phyloP scores from a whole-genome alignment of 768 basidiomycete species.

The Lactarius pseudohatsudake region DNA sequence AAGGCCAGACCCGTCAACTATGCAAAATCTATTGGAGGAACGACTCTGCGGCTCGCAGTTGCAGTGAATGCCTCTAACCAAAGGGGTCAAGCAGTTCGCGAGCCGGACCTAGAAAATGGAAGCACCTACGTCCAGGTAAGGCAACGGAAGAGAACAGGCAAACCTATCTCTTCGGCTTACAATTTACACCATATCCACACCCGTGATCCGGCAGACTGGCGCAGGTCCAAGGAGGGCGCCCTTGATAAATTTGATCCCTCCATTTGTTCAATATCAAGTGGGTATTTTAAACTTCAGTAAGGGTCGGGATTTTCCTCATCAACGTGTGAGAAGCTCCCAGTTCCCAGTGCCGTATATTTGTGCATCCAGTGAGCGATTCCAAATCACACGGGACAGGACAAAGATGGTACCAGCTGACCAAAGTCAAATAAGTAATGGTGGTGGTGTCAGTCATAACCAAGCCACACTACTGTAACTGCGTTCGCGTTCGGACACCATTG shows the following conservation, averaged over 20 bases:
- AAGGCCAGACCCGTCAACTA: slow-evolving; percentile 14
- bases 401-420: not conserved
- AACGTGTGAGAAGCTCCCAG: not conserved
- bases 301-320: not conserved
- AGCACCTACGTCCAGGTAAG: slow-evolving; percentile 12
- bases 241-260: not conserved
- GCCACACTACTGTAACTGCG: no score
- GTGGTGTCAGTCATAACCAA: no score
- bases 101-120: slow-evolving; percentile 20
- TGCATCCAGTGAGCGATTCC: not conserved
- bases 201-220: slow-evolving; percentile 8
- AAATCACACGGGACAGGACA: not conserved
- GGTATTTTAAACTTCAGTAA: not conserved
- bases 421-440: no score
- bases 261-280: not conserved
- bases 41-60: not conserved
- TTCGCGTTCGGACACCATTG: not conserved
- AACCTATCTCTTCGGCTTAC: slow-evolving; percentile 16
- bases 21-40: slow-evolving; percentile 9
- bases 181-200: not conserved
- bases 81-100: slow-evolving; percentile 17
- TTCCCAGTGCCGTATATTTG: not conserved
- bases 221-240: not conserved
- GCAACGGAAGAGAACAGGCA: slow-evolving; percentile 16
- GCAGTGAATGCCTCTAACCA: slow-evolving; percentile 18